phyloP scores from a whole-genome alignment of 1,139 yeast species.

The Nakaseomyces kungkrabaensis region DNA sequence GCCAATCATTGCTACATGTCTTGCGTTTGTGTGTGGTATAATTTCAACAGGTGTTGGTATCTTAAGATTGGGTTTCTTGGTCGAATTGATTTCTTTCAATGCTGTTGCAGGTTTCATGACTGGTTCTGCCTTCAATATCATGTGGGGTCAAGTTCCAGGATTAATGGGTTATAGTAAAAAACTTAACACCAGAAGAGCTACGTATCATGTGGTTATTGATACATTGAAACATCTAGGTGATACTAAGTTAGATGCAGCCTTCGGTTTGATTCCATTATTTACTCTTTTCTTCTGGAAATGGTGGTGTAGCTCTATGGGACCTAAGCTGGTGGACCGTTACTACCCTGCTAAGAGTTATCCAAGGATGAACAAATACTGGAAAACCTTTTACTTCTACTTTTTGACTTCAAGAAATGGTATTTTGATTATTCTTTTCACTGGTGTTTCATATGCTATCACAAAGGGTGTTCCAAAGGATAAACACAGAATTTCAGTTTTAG shows the following conservation, averaged over 20 bases:
- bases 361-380: slow-evolving; percentile 36
- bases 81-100: slow-evolving; percentile 83
- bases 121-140: slow-evolving; percentile 80
- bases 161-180: slow-evolving; percentile 62
- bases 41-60: slow-evolving; percentile 76
- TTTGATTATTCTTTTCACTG: slow-evolving; percentile 67
- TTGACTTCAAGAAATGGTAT: slow-evolving; percentile 76
- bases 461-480: slow-evolving; percentile 32
- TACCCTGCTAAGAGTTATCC: slow-evolving; percentile 11
- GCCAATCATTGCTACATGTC: slow-evolving; percentile 67
- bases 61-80: slow-evolving; percentile 73
- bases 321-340: slow-evolving; percentile 42
- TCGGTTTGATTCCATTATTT: slow-evolving; percentile 68
- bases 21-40: slow-evolving; percentile 76
- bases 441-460: slow-evolving; percentile 56
- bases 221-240: slow-evolving; percentile 62
- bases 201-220: slow-evolving; percentile 61
- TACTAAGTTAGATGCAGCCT: slow-evolving; percentile 73
- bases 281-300: slow-evolving; percentile 61
- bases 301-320: slow-evolving; percentile 43
- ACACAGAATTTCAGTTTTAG: slow-evolving; percentile 46
- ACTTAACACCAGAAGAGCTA: slow-evolving; percentile 64
- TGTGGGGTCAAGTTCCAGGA: slow-evolving; percentile 77
- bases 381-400: slow-evolving; percentile 42
- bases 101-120: slow-evolving; percentile 95